phyloP scores from a whole-genome alignment of 331 rosid species.

The Acacia concinna region DNA sequence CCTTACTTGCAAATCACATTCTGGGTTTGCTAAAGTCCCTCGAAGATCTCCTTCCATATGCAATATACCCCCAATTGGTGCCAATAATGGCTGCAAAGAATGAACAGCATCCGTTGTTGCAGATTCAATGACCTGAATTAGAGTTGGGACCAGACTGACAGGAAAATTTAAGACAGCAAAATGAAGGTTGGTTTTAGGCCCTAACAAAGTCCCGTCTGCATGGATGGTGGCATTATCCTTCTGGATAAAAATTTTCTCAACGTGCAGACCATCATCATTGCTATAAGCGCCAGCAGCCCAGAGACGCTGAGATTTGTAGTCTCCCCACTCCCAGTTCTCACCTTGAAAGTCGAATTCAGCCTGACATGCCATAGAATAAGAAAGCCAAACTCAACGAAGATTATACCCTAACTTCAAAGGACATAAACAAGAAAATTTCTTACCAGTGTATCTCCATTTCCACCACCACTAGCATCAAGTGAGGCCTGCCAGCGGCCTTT shows the following conservation, averaged over 20 bases:
- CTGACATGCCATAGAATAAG: constrained; percentile 51
- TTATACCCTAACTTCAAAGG: constrained; percentile 25
- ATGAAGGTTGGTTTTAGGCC: constrained; percentile 87
- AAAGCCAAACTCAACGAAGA: constrained; percentile 34
- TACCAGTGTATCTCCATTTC: constrained; percentile 97
- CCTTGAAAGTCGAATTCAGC: constrained; percentile 92
- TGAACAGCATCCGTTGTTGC: constrained; percentile 68
- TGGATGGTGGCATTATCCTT: constrained; percentile 91
- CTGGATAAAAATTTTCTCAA: constrained; percentile 75
- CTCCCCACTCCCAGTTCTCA: constrained; percentile 97
- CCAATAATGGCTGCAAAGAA: constrained; percentile 66
- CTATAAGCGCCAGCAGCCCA: constrained; percentile 81
- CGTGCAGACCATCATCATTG: constrained; percentile 74
- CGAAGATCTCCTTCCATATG: constrained; percentile 99
- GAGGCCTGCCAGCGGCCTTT: constrained; percentile 90
- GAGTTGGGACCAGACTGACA: constrained; percentile 79
- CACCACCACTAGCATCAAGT: constrained; percentile 95
- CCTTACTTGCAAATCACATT: constrained; percentile 95
- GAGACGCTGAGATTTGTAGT: constrained; percentile 81
- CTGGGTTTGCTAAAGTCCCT: constrained; percentile 88
- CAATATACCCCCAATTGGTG: constrained; percentile 82
- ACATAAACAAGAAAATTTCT: constrained; percentile 31
- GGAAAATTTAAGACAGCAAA: constrained; percentile 92
- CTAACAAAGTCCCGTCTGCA: constrained; percentile 92
- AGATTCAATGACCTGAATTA: constrained; percentile 80